These are phyloP conservation scores for Tubosaeta sp. DNA, from an alignment of 768 basidiomycete species.

Conservation along the genomic window DNA sequence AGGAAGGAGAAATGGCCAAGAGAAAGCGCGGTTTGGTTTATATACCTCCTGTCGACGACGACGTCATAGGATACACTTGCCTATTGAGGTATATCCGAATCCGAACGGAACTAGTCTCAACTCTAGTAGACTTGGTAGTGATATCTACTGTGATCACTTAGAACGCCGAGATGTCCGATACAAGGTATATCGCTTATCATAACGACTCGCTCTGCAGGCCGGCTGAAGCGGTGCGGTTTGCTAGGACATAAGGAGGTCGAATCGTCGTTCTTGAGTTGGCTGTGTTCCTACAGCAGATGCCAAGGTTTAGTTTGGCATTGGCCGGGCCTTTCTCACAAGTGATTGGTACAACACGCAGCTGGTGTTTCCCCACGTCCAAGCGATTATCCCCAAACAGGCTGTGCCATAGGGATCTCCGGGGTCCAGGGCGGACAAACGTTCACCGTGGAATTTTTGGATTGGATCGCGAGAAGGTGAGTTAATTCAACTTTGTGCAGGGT, in stretches of 20 bases:
- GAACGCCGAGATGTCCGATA: too few species aligned
- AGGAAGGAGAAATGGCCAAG: not conserved
- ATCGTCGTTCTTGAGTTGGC: too few species aligned
- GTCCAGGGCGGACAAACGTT: constrained; percentile 14
- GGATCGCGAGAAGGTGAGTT: constrained; percentile 3
- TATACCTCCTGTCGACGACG: constrained; percentile 8
- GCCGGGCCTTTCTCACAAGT: not conserved
- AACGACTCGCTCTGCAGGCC: too few species aligned
- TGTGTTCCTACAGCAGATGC: too few species aligned
- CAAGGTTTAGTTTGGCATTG: not conserved
- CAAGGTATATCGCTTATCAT: too few species aligned
- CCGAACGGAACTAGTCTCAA: not conserved
- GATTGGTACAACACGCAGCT: not conserved
- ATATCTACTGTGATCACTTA: too few species aligned
- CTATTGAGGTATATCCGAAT: constrained; percentile 5
- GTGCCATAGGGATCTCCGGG: constrained; percentile 1
- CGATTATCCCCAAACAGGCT: not conserved
- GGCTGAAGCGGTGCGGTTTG: too few species aligned
- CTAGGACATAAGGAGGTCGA: too few species aligned
- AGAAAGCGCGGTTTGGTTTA: constrained; percentile 1
- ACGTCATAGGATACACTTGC: constrained; percentile 15
- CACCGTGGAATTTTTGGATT: constrained; percentile 3
- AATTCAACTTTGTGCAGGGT: constrained; percentile 4
- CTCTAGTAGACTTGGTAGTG: too few species aligned
- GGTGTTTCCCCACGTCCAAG: not conserved